phyloP scores from a whole-genome alignment of 2,329 filamentous ascomycete species.

The Botrytis tulipae region DNA sequence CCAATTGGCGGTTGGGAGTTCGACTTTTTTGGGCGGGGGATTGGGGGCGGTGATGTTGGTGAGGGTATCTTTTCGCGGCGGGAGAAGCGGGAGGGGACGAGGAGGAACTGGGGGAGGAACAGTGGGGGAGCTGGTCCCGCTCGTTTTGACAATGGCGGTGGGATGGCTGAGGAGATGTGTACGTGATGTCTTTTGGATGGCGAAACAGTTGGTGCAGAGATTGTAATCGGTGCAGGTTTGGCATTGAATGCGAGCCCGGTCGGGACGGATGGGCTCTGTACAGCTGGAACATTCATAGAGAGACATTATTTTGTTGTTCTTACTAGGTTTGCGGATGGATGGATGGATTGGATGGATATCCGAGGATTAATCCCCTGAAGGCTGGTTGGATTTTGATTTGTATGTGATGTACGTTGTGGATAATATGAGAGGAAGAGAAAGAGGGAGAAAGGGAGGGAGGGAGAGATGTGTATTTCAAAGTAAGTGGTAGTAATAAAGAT shows the following conservation, averaged over 20 bases:
- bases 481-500: neutral
- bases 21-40: constrained; percentile 5
- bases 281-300: constrained; percentile 17
- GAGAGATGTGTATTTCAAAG: neutral
- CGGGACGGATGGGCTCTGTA: constrained; percentile 10
- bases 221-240: constrained; percentile 23
- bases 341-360: constrained; percentile 6
- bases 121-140: constrained; percentile 24
- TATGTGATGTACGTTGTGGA: neutral
- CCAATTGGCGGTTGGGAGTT: constrained; percentile 34
- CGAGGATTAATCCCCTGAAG: neutral
- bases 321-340: neutral
- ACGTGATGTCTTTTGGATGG: constrained; percentile 28
- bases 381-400: neutral
- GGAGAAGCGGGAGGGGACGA: constrained; percentile 26
- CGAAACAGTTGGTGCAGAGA: constrained; percentile 34
- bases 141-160: constrained; percentile 27
- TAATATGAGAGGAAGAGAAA: neutral
- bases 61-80: constrained; percentile 14
- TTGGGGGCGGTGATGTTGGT: neutral
- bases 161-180: constrained; percentile 20
- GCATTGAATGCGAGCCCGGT: constrained; percentile 17
- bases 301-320: constrained; percentile 14
- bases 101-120: constrained; percentile 24
- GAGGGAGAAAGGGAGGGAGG: neutral